Evolutionary conservation across 1,284 basidiomycete genomes (phyloP).

Genomic region (Melanopsichium pennsylvanicum): DNA sequence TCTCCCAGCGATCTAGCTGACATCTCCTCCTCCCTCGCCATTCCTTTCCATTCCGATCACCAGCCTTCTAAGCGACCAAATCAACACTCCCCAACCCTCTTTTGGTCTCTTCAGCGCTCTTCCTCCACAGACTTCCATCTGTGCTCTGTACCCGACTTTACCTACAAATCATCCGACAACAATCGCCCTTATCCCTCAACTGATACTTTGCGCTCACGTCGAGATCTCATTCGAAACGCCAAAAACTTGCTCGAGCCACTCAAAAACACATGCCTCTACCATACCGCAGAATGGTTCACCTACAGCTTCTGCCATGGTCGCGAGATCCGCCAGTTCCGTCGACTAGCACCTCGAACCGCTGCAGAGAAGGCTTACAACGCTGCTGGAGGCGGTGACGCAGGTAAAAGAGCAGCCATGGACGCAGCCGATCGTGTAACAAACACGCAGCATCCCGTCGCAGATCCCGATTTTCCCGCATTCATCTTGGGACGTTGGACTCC

Average conservation of each 20-base stretch:
- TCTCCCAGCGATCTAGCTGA: not conserved
- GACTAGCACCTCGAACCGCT: slow-evolving; percentile 24
- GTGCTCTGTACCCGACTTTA: slow-evolving; percentile 43
- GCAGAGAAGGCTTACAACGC: slow-evolving; percentile 22
- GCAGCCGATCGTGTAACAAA: slow-evolving; percentile 27
- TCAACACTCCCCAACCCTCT: not conserved
- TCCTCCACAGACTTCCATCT: slow-evolving; percentile 31
- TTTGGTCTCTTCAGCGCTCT: slow-evolving; percentile 26
- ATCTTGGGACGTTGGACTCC: slow-evolving; percentile 41
- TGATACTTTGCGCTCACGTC: slow-evolving; percentile 5
- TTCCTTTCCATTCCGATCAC: not conserved
- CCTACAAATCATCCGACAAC: not conserved
- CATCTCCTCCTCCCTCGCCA: slow-evolving; percentile 8
- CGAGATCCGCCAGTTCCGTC: slow-evolving; percentile 51
- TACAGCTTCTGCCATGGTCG: slow-evolving; percentile 59
- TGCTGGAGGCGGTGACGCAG: slow-evolving; percentile 27
- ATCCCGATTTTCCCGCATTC: slow-evolving; percentile 38
- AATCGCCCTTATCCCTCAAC: not conserved
- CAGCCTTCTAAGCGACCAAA: not conserved
- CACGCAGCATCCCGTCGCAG: slow-evolving; percentile 21
- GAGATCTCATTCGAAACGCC: slow-evolving; percentile 23
- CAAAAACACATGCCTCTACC: slow-evolving; percentile 52
- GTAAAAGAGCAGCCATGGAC: slow-evolving; percentile 29
- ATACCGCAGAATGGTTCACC: slow-evolving; percentile 60
- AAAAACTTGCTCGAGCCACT: slow-evolving; percentile 50